Conservation (phyloP, 2,329 filamentous ascomycete genomes). For the Fusarium zealandicum region DNA sequence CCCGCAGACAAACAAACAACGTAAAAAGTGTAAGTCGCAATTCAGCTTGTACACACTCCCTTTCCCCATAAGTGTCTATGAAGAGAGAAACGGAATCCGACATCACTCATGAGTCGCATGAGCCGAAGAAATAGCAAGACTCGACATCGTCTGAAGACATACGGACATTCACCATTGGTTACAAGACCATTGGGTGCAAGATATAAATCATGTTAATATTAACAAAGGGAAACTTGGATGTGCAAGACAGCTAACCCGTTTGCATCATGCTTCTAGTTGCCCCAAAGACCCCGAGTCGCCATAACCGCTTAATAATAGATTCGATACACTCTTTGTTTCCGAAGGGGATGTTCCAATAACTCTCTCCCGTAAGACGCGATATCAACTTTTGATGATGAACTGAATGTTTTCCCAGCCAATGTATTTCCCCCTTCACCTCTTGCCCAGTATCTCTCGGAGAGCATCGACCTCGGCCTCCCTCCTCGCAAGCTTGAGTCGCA, state of each 20-base stretch:
- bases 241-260: slow-evolving; percentile 17
- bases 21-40: background rate
- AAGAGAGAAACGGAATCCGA: slow-evolving; percentile 41
- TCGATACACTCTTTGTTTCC: background rate
- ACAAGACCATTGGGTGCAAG: background rate
- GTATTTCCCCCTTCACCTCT: slow-evolving; percentile 34
- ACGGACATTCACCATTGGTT: no score
- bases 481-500: slow-evolving; percentile 67
- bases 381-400: background rate
- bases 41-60: background rate
- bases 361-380: background rate
- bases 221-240: background rate
- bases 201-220: slow-evolving; percentile 11
- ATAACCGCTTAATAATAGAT: background rate
- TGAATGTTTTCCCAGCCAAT: no score
- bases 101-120: slow-evolving; percentile 35
- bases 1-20: background rate
- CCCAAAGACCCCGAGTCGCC: slow-evolving; percentile 19
- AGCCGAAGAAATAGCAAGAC: slow-evolving; percentile 21
- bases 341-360: background rate
- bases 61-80: slow-evolving; percentile 3
- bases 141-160: slow-evolving; percentile 27
- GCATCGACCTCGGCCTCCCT: slow-evolving; percentile 71
- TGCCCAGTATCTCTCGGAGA: slow-evolving; percentile 59
- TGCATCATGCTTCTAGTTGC: slow-evolving; percentile 11